Conservation (phyloP, 164 flowering plant species). For the Chloranthus sessilifolius region DNA sequence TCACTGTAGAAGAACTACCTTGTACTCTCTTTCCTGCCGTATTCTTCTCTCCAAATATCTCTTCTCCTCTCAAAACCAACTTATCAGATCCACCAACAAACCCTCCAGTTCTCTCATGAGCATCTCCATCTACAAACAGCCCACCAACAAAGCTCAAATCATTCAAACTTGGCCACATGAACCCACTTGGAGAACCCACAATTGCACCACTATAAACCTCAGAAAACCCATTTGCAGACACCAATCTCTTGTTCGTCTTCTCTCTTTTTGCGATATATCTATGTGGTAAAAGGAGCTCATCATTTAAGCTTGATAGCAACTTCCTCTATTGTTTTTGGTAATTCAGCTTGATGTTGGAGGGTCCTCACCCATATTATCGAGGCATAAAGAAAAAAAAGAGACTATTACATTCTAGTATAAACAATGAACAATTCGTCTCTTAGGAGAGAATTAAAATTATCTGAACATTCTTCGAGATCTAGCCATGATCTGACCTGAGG, state of each 20-base stretch:
- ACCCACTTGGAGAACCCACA: constrained; percentile 9
- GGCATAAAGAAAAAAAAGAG: too few species aligned
- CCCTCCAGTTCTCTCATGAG: neutral
- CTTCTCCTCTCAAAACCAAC: constrained; percentile 5
- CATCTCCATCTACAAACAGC: constrained; percentile 13
- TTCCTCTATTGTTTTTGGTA: too few species aligned
- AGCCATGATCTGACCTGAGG: too few species aligned
- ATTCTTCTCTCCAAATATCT: constrained; percentile 10
- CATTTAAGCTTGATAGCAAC: constrained; percentile 30
- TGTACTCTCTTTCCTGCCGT: constrained; percentile 18
- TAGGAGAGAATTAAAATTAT: too few species aligned
- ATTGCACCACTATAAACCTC: constrained; percentile 18
- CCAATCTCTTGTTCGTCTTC: constrained; percentile 5
- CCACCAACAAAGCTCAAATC: constrained; percentile 22
- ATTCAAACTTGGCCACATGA: constrained; percentile 15
- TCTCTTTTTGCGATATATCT: neutral
- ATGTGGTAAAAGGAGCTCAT: neutral
- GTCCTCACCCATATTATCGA: too few species aligned
- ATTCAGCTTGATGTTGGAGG: too few species aligned
- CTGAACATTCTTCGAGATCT: too few species aligned
- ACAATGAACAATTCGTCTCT: too few species aligned
- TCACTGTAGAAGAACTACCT: constrained; percentile 28
- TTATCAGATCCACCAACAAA: neutral
- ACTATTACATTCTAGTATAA: too few species aligned
- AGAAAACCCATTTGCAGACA: constrained; percentile 10